Base-by-base conservation (phyloP, 1,139 yeast genomes). In the Pneumocystis jirovecii region DNA sequence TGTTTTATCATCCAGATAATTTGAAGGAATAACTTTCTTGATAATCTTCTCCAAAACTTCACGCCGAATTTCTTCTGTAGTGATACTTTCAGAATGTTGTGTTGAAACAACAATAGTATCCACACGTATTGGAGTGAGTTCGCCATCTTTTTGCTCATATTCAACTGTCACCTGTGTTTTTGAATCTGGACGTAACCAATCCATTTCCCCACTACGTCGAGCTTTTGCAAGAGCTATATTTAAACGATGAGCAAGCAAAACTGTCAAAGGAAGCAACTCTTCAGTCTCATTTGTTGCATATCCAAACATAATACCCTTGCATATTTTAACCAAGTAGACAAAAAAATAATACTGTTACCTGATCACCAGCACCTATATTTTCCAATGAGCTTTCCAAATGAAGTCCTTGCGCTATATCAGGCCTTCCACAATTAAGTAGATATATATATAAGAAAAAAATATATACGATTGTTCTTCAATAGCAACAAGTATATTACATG, bases 281-380 rank as follows among this genome's bases (percentile, higher is more conserved):
- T 91, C 96, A 74, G 98, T 90, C 83, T 93, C 99, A 76, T 93
- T 97, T 70, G 98, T 86, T 73, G 99, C 99, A 80, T 93, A 93
- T 79, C 99, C 99, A 77, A 93, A 93, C 99, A 93, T 93, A 78
- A 93, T 93, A 85, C 99, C 70, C 60, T 60, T 40, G 12, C 8
- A 25, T 39, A 39, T 10, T n/a, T 40, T 17, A 39, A 12, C 19
- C 17, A 12, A 37, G 1, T 17, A 25, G 7, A 15, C 34, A 34
- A 31, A 40, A 35, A 45, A 7, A 42, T 17, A 15, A 42, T 35
- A 34, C 64, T 10, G 31, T 65, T 8, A 60, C 61, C 61, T 93
- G 99, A 82, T 93, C 99, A 86, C 99, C 99, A 71, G 99, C 98
- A 79, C 98, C 99, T 76, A 93, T 85, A 68, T 93, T 95, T 82